Evolutionary conservation across 179 eudicot genomes (phyloP).

Genomic region (Beta macrorhiza): DNA sequence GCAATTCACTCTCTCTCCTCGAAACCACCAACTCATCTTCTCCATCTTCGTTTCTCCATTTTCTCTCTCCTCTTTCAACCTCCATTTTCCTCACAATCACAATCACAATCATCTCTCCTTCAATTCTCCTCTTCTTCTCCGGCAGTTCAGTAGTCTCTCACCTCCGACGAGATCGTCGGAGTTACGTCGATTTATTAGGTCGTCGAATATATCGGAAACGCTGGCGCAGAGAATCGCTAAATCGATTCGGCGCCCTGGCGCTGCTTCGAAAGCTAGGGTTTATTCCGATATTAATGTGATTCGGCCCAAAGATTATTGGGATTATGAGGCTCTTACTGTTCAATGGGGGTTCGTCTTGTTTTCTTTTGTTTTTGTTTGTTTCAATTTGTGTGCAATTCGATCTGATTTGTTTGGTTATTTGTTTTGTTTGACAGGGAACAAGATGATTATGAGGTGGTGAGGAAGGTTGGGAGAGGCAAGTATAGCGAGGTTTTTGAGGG

Average conservation of each 20-base stretch:
- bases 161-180: slow-evolving; percentile 28
- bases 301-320: slow-evolving; percentile 79
- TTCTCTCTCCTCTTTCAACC: slow-evolving; percentile 5
- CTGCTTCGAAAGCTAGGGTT: slow-evolving; percentile 82
- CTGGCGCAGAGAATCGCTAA: slow-evolving; percentile 95
- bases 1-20: slow-evolving; percentile 30
- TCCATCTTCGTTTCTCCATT: slow-evolving; percentile 28
- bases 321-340: slow-evolving; percentile 75
- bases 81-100: not conserved
- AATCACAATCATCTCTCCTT: not conserved
- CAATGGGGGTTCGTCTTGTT: slow-evolving; percentile 67
- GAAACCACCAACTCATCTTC: slow-evolving; percentile 23
- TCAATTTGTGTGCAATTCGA: not conserved
- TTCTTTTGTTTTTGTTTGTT: not conserved
- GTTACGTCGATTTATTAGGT: slow-evolving; percentile 15
- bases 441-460: slow-evolving; percentile 80
- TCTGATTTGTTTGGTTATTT: not conserved
- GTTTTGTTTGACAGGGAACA: slow-evolving; percentile 51
- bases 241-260: slow-evolving; percentile 82
- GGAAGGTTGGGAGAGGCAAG: slow-evolving; percentile 82
- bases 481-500: slow-evolving; percentile 85
- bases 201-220: slow-evolving; percentile 37
- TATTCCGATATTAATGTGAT: slow-evolving; percentile 69
- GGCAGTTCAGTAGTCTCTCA: not conserved
- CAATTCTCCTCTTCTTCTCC: not conserved